Evolutionary conservation across 495 filamentous ascomycete species (phyloP).

Genomic region (Aspergillus nanangensis): DNA sequence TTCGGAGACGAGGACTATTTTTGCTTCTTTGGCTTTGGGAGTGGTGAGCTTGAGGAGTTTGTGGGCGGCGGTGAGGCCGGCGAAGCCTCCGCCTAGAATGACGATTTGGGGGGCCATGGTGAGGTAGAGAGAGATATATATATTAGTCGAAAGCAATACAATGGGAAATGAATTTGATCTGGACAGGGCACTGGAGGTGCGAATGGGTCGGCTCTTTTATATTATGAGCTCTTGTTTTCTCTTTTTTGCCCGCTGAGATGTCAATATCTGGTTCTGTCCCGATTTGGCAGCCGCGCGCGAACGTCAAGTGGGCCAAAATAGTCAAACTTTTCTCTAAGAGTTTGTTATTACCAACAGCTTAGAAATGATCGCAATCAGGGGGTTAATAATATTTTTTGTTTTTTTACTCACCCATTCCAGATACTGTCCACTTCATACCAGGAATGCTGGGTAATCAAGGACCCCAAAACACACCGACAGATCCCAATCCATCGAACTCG

Average conservation of each 20-base stretch:
- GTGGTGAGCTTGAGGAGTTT: background rate
- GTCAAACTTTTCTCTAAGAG: background rate
- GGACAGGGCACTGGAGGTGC: background rate
- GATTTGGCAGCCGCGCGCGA: background rate
- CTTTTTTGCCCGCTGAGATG: background rate
- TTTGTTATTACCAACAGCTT: background rate
- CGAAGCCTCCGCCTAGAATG: background rate
- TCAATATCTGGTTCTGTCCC: background rate
- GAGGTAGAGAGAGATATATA: background rate
- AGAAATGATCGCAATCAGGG: background rate
- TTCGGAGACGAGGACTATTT: background rate
- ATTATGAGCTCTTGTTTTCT: background rate
- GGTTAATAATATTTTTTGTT: background rate
- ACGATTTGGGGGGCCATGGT: background rate
- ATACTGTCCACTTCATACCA: background rate
- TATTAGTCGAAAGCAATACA: background rate
- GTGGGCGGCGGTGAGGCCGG: background rate
- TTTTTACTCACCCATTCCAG: background rate
- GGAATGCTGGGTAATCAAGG: background rate
- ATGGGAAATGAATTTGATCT: background rate
- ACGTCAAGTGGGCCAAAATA: background rate
- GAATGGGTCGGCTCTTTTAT: background rate
- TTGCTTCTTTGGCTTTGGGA: background rate
- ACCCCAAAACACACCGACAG: background rate
- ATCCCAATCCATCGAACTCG: slow-evolving; percentile 1